Base-by-base conservation (phyloP, 345 rosid species). In the Erodium maritimum region DNA sequence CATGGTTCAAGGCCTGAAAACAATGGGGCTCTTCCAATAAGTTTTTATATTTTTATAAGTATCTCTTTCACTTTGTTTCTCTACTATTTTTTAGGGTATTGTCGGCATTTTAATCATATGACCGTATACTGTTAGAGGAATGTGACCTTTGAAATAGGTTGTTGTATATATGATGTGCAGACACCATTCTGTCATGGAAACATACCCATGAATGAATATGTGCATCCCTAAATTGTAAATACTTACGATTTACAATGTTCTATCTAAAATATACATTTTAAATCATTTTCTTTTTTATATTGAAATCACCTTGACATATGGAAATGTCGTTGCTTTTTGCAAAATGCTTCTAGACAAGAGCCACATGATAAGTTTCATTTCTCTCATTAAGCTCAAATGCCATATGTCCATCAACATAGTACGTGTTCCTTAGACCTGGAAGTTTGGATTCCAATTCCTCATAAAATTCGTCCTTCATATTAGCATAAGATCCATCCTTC, bases 341-440 rank as follows among this genome's bases (percentile, higher is more conserved):
- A 61, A 84, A 81, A 67, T 81, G 87, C 67, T 84, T 81, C 80
- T 81, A 65, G 55, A 84, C 58, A 51, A 74, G 63, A 59, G 82
- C 77, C 81, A 81, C 79, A 52, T 85, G 68, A 64, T 84, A 84
- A 17, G 83, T 81, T 45, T 85, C 75, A 66, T 81, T 84, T 64
- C 91, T 77, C 78, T 79, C 87, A 2, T 85, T 81, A 21, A 81
- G 85, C 64, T 84, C 91, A 58, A 84, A 84, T 23, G 91, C 91
- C 78, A 64, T 69, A 22, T 79, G 83, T 55, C 90, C 91, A 19
- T 87, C 85, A 17, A 77, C 80, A 54, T 84, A 77, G 73, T 71
- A 77, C 42, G 91, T 84, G 71, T 77, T 79, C 33, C 56, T 67
- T 54, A 17, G 45, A 23, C 90, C 90, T 69, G 81, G 90, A 67